A percentile compares a stretch with the other conserved stretches of the same genome.
Conservation (phyloP, 148 eudicot species). For the Cornus suecica region DNA sequence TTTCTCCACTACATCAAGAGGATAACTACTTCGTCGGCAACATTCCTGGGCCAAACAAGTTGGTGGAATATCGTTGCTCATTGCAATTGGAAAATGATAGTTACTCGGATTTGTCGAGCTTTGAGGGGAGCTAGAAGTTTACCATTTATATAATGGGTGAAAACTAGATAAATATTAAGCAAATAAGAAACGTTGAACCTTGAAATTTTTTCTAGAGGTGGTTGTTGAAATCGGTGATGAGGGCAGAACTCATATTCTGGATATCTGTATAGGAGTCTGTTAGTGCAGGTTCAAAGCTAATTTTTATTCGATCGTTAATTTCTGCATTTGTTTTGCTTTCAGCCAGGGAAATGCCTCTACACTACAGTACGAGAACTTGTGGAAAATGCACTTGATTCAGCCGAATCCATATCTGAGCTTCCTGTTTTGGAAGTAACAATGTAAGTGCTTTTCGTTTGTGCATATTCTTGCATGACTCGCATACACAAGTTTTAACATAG, state of each 20-base stretch:
- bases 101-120: too few relatives aligned
- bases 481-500: not conserved
- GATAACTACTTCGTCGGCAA: too few relatives aligned
- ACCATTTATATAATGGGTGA: not conserved
- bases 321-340: conserved; percentile 9
- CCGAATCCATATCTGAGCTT: conserved; percentile 89
- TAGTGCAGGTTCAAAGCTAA: not conserved
- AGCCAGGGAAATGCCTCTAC: conserved; percentile 92
- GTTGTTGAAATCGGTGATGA: not conserved
- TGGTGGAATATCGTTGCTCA: too few relatives aligned
- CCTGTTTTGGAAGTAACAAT: conserved; percentile 81
- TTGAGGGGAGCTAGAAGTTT: too few relatives aligned
- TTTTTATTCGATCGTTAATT: not conserved
- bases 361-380: conserved; percentile 98
- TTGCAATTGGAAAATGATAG: too few relatives aligned
- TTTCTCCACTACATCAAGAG: too few relatives aligned
- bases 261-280: not conserved
- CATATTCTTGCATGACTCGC: not conserved
- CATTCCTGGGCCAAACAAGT: too few relatives aligned
- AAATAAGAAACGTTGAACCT: not conserved
- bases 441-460: conserved; percentile 37
- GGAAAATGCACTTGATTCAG: conserved; percentile 96
- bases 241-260: not conserved
- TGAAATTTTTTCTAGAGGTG: not conserved
- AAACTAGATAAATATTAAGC: not conserved